Conservation (phyloP, 192 early-diverging fungal species). For the Cladochytrium replicatum region DNA sequence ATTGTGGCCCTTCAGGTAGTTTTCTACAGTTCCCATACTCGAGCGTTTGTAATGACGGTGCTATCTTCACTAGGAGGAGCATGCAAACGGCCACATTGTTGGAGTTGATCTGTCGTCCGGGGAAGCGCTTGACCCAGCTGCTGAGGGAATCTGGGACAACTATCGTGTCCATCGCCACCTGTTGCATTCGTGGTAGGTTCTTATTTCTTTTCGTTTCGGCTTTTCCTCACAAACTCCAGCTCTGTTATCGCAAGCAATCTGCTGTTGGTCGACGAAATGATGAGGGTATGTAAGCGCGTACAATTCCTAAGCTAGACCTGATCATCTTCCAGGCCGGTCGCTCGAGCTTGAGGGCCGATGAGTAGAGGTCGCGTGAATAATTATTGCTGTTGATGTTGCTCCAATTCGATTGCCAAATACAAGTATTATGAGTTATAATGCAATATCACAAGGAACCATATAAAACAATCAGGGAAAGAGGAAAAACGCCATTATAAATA, state of each 20-base stretch:
- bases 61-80: slow-evolving; percentile 84
- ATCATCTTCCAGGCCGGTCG: slow-evolving; percentile 17
- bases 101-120: slow-evolving; percentile 92
- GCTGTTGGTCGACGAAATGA: slow-evolving; percentile 96
- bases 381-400: too few relatives aligned
- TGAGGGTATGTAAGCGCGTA: slow-evolving; percentile 47
- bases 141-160: slow-evolving; percentile 97
- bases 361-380: too few relatives aligned
- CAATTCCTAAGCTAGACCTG: background rate
- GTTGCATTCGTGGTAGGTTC: slow-evolving; percentile 78
- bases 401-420: too few relatives aligned
- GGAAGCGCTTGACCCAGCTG: slow-evolving; percentile 80
- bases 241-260: slow-evolving; percentile 98
- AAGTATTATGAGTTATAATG: too few relatives aligned
- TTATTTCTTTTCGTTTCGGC: too few relatives aligned
- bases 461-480: too few relatives aligned
- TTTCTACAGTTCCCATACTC: slow-evolving; percentile 1
- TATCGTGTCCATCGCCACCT: slow-evolving; percentile 94
- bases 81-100: slow-evolving; percentile 79
- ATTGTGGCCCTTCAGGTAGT: slow-evolving; percentile 74
- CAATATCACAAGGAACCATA: too few relatives aligned
- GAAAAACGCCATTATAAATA: too few relatives aligned
- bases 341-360: slow-evolving; percentile 29
- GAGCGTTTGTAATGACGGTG: too few relatives aligned
- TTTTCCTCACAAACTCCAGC: too few relatives aligned